These are phyloP conservation scores for Dictyostelium brefeldianum DNA, from an alignment of 78 protist species.

Conservation along the genomic window DNA sequence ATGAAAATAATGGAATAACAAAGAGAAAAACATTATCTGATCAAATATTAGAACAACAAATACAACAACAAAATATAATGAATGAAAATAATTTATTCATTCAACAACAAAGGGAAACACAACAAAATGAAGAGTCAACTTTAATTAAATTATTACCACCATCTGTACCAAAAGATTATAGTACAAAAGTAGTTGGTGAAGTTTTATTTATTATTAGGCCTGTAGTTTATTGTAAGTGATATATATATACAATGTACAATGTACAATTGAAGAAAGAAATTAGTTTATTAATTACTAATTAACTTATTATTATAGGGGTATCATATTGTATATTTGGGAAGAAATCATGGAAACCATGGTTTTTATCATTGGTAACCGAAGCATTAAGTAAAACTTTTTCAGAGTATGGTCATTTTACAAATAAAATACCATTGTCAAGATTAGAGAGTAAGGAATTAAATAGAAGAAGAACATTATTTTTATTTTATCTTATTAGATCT, in stretches of 20 bases:
- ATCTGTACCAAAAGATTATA: slow-evolving; percentile 31
- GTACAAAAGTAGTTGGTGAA: slow-evolving; percentile 58
- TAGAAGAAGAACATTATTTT: slow-evolving; percentile 29
- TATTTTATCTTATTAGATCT: slow-evolving; percentile 44
- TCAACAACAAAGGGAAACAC: not conserved
- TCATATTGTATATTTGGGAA: slow-evolving; percentile 47
- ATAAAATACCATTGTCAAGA: not conserved
- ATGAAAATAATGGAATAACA: not conserved
- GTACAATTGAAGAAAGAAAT: no score
- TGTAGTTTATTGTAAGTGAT: slow-evolving; percentile 15
- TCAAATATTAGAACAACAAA: slow-evolving; percentile 33
- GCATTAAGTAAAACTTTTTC: slow-evolving; percentile 12
- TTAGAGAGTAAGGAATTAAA: slow-evolving; percentile 22
- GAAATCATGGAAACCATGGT: slow-evolving; percentile 78
- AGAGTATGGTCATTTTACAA: slow-evolving; percentile 39
- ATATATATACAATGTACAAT: not conserved
- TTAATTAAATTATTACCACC: slow-evolving; percentile 67
- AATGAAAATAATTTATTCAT: slow-evolving; percentile 14
- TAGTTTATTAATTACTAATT: not conserved
- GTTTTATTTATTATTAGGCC: slow-evolving; percentile 62
- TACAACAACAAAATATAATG: not conserved
- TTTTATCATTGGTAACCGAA: slow-evolving; percentile 45
- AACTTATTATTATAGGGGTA: slow-evolving; percentile 16
- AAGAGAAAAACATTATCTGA: slow-evolving; percentile 55
- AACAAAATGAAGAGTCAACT: slow-evolving; percentile 53